Evolutionary conservation across 2,329 filamentous ascomycete genomes (phyloP).

Genomic region (Trichoderma simmonsii): DNA sequence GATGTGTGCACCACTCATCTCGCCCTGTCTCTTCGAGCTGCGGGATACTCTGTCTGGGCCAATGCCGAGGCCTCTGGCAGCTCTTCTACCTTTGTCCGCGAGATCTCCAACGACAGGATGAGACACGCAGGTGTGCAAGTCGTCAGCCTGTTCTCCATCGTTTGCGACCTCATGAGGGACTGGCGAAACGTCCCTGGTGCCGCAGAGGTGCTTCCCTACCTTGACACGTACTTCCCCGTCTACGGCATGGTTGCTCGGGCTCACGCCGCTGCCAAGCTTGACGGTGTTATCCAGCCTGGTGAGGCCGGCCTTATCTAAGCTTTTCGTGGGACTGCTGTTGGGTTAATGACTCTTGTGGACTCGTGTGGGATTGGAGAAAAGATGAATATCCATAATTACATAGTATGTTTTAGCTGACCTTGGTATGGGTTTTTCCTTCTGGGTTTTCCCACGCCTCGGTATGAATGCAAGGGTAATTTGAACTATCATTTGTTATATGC

Average conservation of each 20-base stretch:
- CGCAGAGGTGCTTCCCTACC: conserved; percentile 57
- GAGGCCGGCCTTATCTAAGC: not conserved
- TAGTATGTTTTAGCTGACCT: not conserved
- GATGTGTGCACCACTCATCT: conserved; percentile 75
- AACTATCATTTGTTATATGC: not conserved
- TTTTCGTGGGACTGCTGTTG: not conserved
- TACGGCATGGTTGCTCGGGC: conserved; percentile 60
- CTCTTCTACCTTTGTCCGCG: conserved; percentile 46
- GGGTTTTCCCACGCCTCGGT: not conserved
- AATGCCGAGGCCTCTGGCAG: conserved; percentile 71
- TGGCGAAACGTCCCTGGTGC: conserved; percentile 58
- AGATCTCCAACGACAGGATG: conserved; percentile 64
- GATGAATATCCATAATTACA: not conserved
- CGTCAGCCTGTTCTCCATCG: conserved; percentile 59
- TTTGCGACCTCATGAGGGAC: conserved; percentile 68
- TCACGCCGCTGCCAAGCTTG: conserved; percentile 11
- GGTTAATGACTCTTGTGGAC: not conserved
- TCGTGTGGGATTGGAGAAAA: not conserved
- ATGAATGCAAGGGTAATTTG: not conserved
- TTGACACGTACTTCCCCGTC: conserved; percentile 62
- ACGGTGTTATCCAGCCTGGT: conserved; percentile 7
- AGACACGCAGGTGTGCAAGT: conserved; percentile 62
- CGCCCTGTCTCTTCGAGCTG: conserved; percentile 66
- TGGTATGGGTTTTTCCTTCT: not conserved
- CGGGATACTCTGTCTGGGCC: conserved; percentile 70